A percentile compares a stretch with the other conserved stretches of the same genome.
Evolutionary conservation across 257 asterid species (phyloP).

Genomic region (Galeopsis tetrahit): DNA sequence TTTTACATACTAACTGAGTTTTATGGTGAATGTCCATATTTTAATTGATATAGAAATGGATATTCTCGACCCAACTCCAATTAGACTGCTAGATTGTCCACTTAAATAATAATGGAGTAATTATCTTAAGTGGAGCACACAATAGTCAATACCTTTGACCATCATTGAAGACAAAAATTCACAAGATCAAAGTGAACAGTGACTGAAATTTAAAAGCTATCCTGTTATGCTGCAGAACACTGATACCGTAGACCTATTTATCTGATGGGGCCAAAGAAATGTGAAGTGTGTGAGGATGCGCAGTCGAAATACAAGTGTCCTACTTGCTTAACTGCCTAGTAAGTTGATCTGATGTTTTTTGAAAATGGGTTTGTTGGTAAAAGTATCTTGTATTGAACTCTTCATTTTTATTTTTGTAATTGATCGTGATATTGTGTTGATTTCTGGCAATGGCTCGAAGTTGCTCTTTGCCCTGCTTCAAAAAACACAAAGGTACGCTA

Average conservation of each 20-base stretch:
- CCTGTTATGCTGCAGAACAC: constrained; percentile 18
- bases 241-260: background rate
- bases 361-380: background rate
- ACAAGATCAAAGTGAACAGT: background rate
- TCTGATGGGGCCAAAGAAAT: constrained; percentile 58
- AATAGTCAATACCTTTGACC: background rate
- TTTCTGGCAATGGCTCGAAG: constrained; percentile 42
- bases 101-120: background rate
- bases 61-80: background rate
- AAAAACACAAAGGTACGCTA: constrained; percentile 78
- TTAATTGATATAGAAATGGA: background rate
- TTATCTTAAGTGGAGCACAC: too few relatives aligned
- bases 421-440: constrained; percentile 20
- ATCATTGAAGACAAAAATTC: background rate
- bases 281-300: constrained; percentile 69
- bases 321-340: constrained; percentile 72
- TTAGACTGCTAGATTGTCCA: background rate
- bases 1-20: background rate
- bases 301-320: constrained; percentile 91
- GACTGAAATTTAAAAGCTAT: constrained; percentile 10
- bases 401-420: background rate
- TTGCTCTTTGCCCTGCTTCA: constrained; percentile 79
- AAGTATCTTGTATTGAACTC: constrained; percentile 1
- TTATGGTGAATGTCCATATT: background rate
- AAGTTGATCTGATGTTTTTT: constrained; percentile 28